Evolutionary conservation across 257 asterid species (phyloP), one percentile per base, ranked within the genome.

Genomic region (Ajuga chamaepitys): DNA sequence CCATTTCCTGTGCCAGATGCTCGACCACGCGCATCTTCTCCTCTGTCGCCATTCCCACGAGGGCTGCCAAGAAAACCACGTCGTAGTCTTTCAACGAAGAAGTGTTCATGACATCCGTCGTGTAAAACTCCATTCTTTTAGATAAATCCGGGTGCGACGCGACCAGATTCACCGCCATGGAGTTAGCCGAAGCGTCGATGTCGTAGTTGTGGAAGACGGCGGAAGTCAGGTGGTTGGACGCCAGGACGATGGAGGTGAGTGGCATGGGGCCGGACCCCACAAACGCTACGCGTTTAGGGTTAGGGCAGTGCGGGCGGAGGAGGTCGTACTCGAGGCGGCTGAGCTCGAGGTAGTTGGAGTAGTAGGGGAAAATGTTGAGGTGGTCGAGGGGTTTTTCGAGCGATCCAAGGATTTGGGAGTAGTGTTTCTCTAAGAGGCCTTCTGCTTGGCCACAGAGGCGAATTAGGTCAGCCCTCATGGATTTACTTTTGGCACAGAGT

Each of bases 231-330:
- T 91, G 96, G 62, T 75, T 21, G 8, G 85, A 37, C 5, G 98
- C 96, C 13, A 91, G 67, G 21, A 86, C 95, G 51, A 91, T 80
- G n/a, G 98, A 83, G 62, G 96, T 88, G 11, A 91, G 80, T 1
- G 98, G 96, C 11, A 91, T 80, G 5, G 98, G 98, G 18, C 96
- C 96, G 7, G 96, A 88, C 17, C 98, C 98, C 2, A 88, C 66
- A 45, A 91, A 88, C 35, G 96, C 98, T 6, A 88, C 14, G 1
- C 75, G 76, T 5, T 17, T 9, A 0, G 94, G 90, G 63, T 58
- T 11, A 7, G 66, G 47, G 65, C 24, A 40, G 77, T 88, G 85
- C 16, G 62, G 78, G 45, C 51, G 25, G 2, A 91, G 81, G 64
- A 91, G 83, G 64, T 75, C 82, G 81, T 32, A 80, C 45, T 91